Base-by-base conservation (phyloP, 176 grass and related monocot genomes). In the Phyllostachys edulis region DNA sequence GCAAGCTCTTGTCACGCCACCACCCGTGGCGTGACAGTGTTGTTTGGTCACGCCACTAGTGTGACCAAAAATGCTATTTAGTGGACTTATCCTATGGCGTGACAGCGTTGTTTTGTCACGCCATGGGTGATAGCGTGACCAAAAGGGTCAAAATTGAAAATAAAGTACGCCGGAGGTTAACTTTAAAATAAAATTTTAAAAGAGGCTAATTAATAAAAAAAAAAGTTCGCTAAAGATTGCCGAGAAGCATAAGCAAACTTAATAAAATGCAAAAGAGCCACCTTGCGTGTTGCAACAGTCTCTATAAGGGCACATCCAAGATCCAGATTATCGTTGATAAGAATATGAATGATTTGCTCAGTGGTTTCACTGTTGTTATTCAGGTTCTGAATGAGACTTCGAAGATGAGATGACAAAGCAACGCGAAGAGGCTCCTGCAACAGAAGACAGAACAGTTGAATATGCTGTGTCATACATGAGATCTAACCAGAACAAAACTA, bases 231-330 rank as follows among this genome's bases (percentile, higher is more conserved):
- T 29, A 1, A 29, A 29, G 29, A 29, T 29, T 55, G 9, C 17
- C 3, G 0, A 63, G 6, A 74, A 32, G 37, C 61, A 46, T 38
- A 59, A 47, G 55, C 60, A 60, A 56, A 87, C 39, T 71, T 71
- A 44, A 82, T 29, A 47, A 47, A 82, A 71, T 69, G 74, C 5
- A 32, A 82, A 38, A 81, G 46, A 81, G 69, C 13, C 67, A 98
- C 96, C 93, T 98, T 95, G 63, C 89, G 88, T 73, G 96, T 94
- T 52, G 96, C 96, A 69, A 95, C 96, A 82, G 87, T 90, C 82
- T 98, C 96, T 90, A 94, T 98, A 59, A 98, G 55, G 73, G 96
- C 96, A 85, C 96, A 98, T 36, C 96, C 96, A 93, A 98, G 96
- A 92, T 98, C 93, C 39, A 98, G 91, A 92, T 98, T 92, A 85